Base-by-base conservation (phyloP, 345 rosid species). In the Citrus mangshanensis region DNA sequence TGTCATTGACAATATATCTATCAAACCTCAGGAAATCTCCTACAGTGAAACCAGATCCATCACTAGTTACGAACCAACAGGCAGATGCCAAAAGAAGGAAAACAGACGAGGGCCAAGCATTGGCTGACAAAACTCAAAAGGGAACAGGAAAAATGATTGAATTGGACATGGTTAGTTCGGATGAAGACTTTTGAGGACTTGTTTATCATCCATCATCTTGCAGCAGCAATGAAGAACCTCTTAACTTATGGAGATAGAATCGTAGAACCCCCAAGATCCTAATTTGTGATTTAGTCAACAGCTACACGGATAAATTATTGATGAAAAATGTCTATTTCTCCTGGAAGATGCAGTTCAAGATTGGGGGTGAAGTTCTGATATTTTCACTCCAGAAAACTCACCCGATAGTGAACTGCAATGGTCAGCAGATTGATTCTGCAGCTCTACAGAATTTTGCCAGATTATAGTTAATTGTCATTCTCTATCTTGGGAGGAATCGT, bases 81-180 rank as follows among this genome's bases (percentile, higher is more conserved):
- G 61, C 7, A 6, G 91, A 79, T 58, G 24, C 81, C 12, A 95
- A 92, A 81, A 90, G 90, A 74, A 86, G 61, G 77, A 90, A 87
- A 89, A 69, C 72, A 66, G 85, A 82, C 4, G 75, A 38, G 4
- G 82, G 72, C 62, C 81, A 75, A 74, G 28, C 74, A 77, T 76
- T 56, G 12, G 81, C 73, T 40, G 89, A 79, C 38, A 76, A 72
- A 42, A 27, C 77, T 66, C 79, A 67, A 77, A 85, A 37, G 16
- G 78, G 85, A 71, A 46, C 65, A n/a, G 89, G 70, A 65, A 91
- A 87, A 82, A 85, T 88, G 93, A 94, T 95, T 80, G 91, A 90
- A 81, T 72, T 94, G 27, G 90, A 92, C 60, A 72, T 86, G 56
- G 80, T 85, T 84, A 88, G 88, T 84, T 95, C 96, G 7, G 98